phyloP scores from a whole-genome alignment of 2,329 filamentous ascomycete genomes.

The Penicillium sp. region DNA sequence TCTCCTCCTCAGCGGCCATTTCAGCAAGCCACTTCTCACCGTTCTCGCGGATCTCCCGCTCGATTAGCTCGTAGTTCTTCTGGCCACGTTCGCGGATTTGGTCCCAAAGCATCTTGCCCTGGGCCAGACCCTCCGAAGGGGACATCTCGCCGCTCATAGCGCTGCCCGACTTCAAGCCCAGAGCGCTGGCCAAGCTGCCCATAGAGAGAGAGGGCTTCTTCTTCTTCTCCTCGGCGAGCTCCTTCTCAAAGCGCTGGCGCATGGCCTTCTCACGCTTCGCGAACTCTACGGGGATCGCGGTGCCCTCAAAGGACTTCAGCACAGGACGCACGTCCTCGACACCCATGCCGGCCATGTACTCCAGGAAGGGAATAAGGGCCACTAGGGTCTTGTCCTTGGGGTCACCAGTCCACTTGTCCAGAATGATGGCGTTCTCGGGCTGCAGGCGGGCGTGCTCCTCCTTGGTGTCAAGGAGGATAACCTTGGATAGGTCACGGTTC shows the following conservation, averaged over 20 bases:
- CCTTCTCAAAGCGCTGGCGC: conserved; percentile 76
- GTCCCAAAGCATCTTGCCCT: conserved; percentile 97
- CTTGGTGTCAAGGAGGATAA: conserved; percentile 89
- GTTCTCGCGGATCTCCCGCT: conserved; percentile 86
- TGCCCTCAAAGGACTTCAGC: conserved; percentile 81
- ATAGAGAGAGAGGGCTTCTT: conserved; percentile 59
- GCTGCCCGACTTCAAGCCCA: conserved; percentile 70
- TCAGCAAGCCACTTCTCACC: conserved; percentile 95
- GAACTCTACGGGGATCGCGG: conserved; percentile 84
- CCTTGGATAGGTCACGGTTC: conserved; percentile 91
- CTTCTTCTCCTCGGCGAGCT: conserved; percentile 63
- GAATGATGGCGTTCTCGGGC: conserved; percentile 91
- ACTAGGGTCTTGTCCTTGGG: conserved; percentile 80
- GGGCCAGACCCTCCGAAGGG: conserved; percentile 69
- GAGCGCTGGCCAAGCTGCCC: conserved; percentile 62
- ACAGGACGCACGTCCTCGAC: conserved; percentile 81
- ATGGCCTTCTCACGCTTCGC: conserved; percentile 79
- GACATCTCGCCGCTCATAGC: conserved; percentile 62
- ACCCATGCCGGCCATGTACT: conserved; percentile 93
- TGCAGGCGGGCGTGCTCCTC: conserved; percentile 75
- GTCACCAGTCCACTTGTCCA: conserved; percentile 85
- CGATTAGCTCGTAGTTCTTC: conserved; percentile 80
- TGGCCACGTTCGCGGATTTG: conserved; percentile 87
- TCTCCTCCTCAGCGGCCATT: conserved; percentile 82
- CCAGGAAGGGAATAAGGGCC: conserved; percentile 87